Base-by-base conservation (phyloP, 192 early-diverging fungal genomes). In the Coemansia sp. region DNA sequence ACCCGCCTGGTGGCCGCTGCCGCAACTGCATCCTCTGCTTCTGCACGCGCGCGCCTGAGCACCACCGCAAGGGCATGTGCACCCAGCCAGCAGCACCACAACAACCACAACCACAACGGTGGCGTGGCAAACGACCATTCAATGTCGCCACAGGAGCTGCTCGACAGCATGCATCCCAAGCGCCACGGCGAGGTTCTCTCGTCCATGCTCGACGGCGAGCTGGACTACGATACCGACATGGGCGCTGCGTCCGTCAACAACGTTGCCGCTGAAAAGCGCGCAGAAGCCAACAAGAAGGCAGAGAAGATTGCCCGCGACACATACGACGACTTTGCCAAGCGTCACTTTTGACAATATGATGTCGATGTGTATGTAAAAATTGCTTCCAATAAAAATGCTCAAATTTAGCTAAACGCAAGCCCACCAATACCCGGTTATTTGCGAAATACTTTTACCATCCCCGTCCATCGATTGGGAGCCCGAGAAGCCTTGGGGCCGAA, bases 151-250 rank as follows among this genome's bases (percentile, higher is more conserved):
- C 55, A 69, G 6, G 71, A 78, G 35, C n/a, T 78, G 46, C 64
- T 78, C 16, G 68, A 78, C 61, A 72, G 47, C 32, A 65, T 62
- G 54, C 63, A 62, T 16, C 75, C 75, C 1, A 63, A 67, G 42
- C 49, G 45, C n/a, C 54, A 63, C 25, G 68, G 64, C 47, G 75
- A 80, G 46, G 55, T 63, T 4, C 65, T 80, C 2, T 58, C 72
- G 7, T 74, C 78, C n/a, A 69, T 80, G 51, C 65, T 75, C 30
- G 78, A 80, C 45, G 68, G 71, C 49, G 78, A 80, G 72, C 56
- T 71, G 18, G 78, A 80, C 61, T 75, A 71, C 20, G 78, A 80
- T 56, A 75, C 71, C 25, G 72, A 80, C 48, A 58, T 80, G 72
- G 72, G 69, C 20, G 68, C 78, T 14, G 65, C 54, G 8, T 55